Percentiles rank a stretch among this genome's conserved stretches.
These are phyloP conservation scores for Cylindrodendrum hubeiense DNA, from an alignment of 2,329 filamentous ascomycete genomes.

Conservation along the genomic window DNA sequence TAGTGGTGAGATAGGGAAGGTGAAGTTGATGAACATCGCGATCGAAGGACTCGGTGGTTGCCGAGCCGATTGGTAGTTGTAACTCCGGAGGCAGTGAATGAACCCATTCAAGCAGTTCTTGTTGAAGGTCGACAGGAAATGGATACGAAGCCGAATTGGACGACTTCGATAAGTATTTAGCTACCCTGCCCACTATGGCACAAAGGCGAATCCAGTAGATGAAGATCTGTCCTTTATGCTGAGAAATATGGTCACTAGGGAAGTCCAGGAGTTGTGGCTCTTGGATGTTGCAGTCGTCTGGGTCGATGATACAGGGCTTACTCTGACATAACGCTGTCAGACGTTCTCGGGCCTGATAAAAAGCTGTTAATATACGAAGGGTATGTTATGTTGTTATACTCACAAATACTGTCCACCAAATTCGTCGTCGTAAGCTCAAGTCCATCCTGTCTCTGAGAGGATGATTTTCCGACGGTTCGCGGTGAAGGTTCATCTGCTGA, in stretches of 20 bases:
- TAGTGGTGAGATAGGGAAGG: conserved; percentile 56
- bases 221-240: conserved; percentile 54
- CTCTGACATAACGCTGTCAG: conserved; percentile 56
- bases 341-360: conserved; percentile 33
- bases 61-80: conserved; percentile 28
- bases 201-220: conserved; percentile 57
- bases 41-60: conserved; percentile 49
- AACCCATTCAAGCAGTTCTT: conserved; percentile 35
- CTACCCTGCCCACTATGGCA: conserved; percentile 54
- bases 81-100: conserved; percentile 31
- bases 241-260: conserved; percentile 44
- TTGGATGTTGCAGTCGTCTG: conserved; percentile 54
- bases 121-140: conserved; percentile 30
- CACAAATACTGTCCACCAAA: conserved; percentile 41
- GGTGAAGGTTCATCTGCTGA: conserved; percentile 58
- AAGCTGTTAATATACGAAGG: conserved; percentile 33
- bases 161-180: conserved; percentile 49
- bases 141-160: conserved; percentile 7
- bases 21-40: conserved; percentile 57
- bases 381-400: background rate
- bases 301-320: conserved; percentile 57
- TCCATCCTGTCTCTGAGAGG: conserved; percentile 30
- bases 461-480: conserved; percentile 47
- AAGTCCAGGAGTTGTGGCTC: conserved; percentile 55
- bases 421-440: conserved; percentile 25